A percentile compares a stretch with the other conserved stretches of the same genome.
Evolutionary conservation across 768 basidiomycete species (phyloP).

Genomic region (Coprinellus micaceus): DNA sequence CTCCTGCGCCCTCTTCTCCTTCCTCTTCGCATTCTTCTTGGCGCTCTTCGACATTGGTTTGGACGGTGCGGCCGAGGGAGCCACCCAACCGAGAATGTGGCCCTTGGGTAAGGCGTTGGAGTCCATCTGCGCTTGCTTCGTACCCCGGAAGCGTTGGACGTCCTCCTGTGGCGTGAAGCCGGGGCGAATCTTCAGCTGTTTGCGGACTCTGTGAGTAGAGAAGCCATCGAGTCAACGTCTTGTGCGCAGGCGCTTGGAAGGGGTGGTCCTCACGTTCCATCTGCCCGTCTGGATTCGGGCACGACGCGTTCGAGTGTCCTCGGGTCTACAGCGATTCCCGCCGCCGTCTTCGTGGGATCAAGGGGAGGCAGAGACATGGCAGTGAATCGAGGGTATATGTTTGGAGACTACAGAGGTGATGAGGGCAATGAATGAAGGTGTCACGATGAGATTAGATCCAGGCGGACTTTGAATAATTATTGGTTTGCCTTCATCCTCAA

Average conservation of each 20-base stretch:
- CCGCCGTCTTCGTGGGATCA: slow-evolving; percentile 60
- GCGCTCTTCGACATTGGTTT: slow-evolving; percentile 73
- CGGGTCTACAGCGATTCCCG: slow-evolving; percentile 86
- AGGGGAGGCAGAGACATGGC: slow-evolving; percentile 80
- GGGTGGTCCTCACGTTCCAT: slow-evolving; percentile 70
- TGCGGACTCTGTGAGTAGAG: slow-evolving; percentile 59
- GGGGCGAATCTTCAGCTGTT: slow-evolving; percentile 84
- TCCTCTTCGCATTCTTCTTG: slow-evolving; percentile 76
- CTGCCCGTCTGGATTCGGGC: slow-evolving; percentile 74
- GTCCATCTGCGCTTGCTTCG: slow-evolving; percentile 72
- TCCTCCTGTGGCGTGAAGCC: slow-evolving; percentile 96
- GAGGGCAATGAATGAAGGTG: too few relatives aligned
- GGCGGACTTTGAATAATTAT: slow-evolving; percentile 31
- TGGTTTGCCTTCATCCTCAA: background rate
- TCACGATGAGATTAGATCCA: slow-evolving; percentile 5
- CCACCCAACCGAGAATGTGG: slow-evolving; percentile 79
- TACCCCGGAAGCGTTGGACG: slow-evolving; percentile 78
- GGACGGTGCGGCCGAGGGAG: slow-evolving; percentile 45
- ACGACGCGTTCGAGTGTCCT: slow-evolving; percentile 84
- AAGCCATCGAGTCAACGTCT: slow-evolving; percentile 13
- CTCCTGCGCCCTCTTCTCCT: slow-evolving; percentile 62
- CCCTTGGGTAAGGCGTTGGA: slow-evolving; percentile 62
- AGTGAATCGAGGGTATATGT: background rate
- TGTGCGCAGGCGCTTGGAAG: slow-evolving; percentile 12
- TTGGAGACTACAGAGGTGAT: too few relatives aligned